phyloP scores from a whole-genome alignment of 2,329 filamentous ascomycete species.

The Fusarium sp. region DNA sequence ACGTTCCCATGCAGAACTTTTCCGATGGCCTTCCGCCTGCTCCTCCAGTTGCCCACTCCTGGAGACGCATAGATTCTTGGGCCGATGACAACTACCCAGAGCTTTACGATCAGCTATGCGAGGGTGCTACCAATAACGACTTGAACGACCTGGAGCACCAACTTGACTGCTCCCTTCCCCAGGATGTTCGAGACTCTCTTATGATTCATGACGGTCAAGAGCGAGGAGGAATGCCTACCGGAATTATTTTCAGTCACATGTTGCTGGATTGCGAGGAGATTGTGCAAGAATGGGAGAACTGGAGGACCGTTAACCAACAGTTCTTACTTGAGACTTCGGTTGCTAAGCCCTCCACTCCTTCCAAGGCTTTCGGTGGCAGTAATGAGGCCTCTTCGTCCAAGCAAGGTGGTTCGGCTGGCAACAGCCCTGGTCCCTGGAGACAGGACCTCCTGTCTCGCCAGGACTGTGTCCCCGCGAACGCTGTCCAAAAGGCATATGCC shows the following conservation, averaged over 20 bases:
- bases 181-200: conserved; percentile 92
- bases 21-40: conserved; percentile 90
- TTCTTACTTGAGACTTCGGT: conserved; percentile 74
- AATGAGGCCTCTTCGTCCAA: conserved; percentile 76
- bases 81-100: conserved; percentile 95
- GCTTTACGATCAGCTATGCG: conserved; percentile 90
- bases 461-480: conserved; percentile 85
- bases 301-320: conserved; percentile 92
- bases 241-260: conserved; percentile 94
- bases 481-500: conserved; percentile 91
- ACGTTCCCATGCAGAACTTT: conserved; percentile 98
- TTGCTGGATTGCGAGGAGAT: conserved; percentile 98
- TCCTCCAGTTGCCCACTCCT: conserved; percentile 88
- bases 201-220: conserved; percentile 97
- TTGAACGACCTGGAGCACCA: conserved; percentile 97
- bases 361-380: conserved; percentile 77
- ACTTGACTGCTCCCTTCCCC: conserved; percentile 90
- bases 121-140: conserved; percentile 92
- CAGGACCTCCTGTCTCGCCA: conserved; percentile 86
- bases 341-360: conserved; percentile 70
- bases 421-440: conserved; percentile 76
- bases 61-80: conserved; percentile 95
- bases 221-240: conserved; percentile 88
- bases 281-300: conserved; percentile 96
- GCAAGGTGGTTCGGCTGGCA: conserved; percentile 62